Evolutionary conservation across 352 stramenopile species (phyloP), one percentile per base, ranked within the genome.

Genomic region (Phytophthora chlamydospora): DNA sequence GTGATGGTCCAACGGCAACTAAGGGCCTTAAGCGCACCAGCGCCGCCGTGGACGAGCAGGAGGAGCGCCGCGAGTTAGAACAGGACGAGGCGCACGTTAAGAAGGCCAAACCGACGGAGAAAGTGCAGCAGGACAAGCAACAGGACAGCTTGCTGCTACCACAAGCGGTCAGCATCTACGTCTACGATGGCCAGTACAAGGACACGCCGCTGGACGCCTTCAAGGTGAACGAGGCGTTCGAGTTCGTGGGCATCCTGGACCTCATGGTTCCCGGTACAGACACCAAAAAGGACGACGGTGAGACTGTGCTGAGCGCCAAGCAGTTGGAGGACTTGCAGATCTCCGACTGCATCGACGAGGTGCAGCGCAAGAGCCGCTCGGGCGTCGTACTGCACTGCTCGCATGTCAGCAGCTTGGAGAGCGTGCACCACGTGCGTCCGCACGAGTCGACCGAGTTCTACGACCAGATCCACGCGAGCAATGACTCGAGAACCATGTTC

Each of bases 181-280:
- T 91, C 6, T 93, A 93, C 45, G 84, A 90, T 13, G 71, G 71
- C 1, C 80, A 91, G 57, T 89, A 83, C 62, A 62, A 73, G 29
- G 68, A 74, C 43, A 53, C 78, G 4, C 33, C 57, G 3, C 31
- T 89, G 29, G 76, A 88, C 41, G 68, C 64, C 4, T 95, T 91
- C 55, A 90, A 86, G 54, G 83, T 95, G 43, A 95, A 95, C 68
- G 81, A 91, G 48, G 73, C 83, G 13, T 95, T 93, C 29, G 85
- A 95, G 51, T 95, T 95, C 55, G 66, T 89, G 3, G 85, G 83
- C 11, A 75, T 90, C 14, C 65, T 93, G 24, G 85, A 95, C 51
- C 52, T 93, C 14, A 72, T 85, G 44, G 76, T 90, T 2, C 41
- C 79, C 0, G 71, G 66, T 2, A 49, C 76, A 2, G 41, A 59